Conservation (phyloP, 129 eudicot genomes). For the Pseudognaphalium luteoalbum region DNA sequence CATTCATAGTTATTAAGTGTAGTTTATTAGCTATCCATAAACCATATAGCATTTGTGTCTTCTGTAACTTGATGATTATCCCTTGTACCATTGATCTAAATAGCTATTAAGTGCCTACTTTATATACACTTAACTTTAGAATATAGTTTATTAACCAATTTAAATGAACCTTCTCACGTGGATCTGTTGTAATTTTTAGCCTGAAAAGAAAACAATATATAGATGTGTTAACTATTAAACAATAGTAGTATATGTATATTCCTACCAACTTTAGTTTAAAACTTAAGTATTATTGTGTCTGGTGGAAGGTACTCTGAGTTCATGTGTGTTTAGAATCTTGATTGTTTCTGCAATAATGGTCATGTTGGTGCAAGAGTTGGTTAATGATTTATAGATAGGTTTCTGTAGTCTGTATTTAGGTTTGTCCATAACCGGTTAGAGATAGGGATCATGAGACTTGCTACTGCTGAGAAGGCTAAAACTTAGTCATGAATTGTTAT, state of each 20-base stretch:
- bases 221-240: slow-evolving; percentile 19
- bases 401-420: background rate
- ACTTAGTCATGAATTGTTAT: background rate
- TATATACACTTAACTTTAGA: too few species aligned
- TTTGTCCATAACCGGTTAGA: background rate
- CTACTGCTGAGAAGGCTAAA: background rate
- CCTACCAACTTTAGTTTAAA: slow-evolving; percentile 25
- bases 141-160: too few species aligned
- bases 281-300: slow-evolving; percentile 24
- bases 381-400: too few species aligned
- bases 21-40: too few species aligned
- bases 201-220: too few species aligned
- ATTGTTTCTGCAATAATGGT: slow-evolving; percentile 25
- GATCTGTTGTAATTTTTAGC: too few species aligned
- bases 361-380: slow-evolving; percentile 19
- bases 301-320: slow-evolving; percentile 26
- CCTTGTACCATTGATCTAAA: too few species aligned
- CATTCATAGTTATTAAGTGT: too few species aligned
- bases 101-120: too few species aligned
- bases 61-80: too few species aligned
- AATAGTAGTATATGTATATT: slow-evolving; percentile 17
- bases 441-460: background rate
- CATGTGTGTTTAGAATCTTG: slow-evolving; percentile 32
- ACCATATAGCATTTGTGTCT: too few species aligned
- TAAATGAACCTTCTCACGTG: too few species aligned